Conservation (phyloP, 495 filamentous ascomycete species). For the Aspergillus heteromorphus region DNA sequence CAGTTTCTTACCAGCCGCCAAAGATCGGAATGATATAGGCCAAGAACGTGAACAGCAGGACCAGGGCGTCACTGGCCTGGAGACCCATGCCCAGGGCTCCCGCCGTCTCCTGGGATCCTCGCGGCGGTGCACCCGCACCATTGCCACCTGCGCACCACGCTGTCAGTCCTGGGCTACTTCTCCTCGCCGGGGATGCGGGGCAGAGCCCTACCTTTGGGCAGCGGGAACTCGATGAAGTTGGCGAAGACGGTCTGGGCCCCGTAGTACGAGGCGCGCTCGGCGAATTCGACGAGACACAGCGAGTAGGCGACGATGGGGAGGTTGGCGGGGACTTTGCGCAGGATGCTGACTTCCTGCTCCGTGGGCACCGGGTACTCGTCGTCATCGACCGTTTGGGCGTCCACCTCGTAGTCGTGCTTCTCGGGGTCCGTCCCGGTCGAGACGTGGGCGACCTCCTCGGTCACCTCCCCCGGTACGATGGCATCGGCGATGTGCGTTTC, state of each 20-base stretch:
- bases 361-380: slow-evolving; percentile 48
- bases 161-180: not conserved
- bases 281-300: slow-evolving; percentile 56
- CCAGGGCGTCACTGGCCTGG: slow-evolving; percentile 53
- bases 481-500: not conserved
- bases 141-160: slow-evolving; percentile 43
- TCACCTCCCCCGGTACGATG: not conserved
- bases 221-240: slow-evolving; percentile 52
- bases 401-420: slow-evolving; percentile 3
- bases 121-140: slow-evolving; percentile 55
- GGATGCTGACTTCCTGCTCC: slow-evolving; percentile 48
- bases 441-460: not conserved
- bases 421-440: not conserved
- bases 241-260: slow-evolving; percentile 52
- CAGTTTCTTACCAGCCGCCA: slow-evolving; percentile 40
- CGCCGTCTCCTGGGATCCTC: slow-evolving; percentile 48
- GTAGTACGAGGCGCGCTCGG: slow-evolving; percentile 55
- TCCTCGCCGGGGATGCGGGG: not conserved
- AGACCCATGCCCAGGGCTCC: slow-evolving; percentile 56
- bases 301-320: slow-evolving; percentile 44
- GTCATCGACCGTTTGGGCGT: not conserved
- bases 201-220: slow-evolving; percentile 33
- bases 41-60: slow-evolving; percentile 55
- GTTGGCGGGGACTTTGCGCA: slow-evolving; percentile 52
- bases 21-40: slow-evolving; percentile 55